These are phyloP conservation scores for Aspergillus mulundensis DNA, from an alignment of 495 filamentous ascomycete genomes.

Conservation along the genomic window DNA sequence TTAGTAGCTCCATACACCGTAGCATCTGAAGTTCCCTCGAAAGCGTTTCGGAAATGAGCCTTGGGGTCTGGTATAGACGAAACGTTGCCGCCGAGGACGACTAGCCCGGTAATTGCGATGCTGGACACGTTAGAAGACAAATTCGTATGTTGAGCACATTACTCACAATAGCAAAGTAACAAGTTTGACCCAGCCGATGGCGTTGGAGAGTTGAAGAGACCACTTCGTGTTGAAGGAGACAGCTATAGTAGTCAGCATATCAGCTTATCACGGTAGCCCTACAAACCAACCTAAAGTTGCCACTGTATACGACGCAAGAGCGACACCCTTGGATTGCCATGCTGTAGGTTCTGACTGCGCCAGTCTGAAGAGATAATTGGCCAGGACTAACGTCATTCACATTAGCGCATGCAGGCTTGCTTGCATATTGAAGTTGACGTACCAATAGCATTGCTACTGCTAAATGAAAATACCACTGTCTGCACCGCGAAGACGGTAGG, in stretches of 20 bases:
- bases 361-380: constrained; percentile 54
- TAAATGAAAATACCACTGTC: constrained; percentile 57
- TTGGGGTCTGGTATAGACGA: constrained; percentile 50
- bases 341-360: constrained; percentile 39
- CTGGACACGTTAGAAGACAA: constrained; percentile 15
- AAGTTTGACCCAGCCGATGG: constrained; percentile 52
- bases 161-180: constrained; percentile 51
- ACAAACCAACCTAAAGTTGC: constrained; percentile 37
- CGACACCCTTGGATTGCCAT: constrained; percentile 62
- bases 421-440: background rate
- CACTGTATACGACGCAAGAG: constrained; percentile 55
- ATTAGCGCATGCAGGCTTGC: constrained; percentile 7
- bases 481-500: constrained; percentile 58
- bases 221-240: constrained; percentile 51
- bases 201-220: constrained; percentile 52
- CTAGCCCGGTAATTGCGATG: constrained; percentile 55
- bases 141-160: background rate
- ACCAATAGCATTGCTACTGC: constrained; percentile 58
- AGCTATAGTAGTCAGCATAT: constrained; percentile 22
- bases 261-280: background rate
- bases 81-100: constrained; percentile 56
- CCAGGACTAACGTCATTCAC: constrained; percentile 31
- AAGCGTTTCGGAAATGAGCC: constrained; percentile 56
- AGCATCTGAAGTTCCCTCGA: constrained; percentile 44
- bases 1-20: constrained; percentile 55